Evolutionary conservation across 2,329 filamentous ascomycete species (phyloP).

Genomic region (Arthrinium puccinioides): DNA sequence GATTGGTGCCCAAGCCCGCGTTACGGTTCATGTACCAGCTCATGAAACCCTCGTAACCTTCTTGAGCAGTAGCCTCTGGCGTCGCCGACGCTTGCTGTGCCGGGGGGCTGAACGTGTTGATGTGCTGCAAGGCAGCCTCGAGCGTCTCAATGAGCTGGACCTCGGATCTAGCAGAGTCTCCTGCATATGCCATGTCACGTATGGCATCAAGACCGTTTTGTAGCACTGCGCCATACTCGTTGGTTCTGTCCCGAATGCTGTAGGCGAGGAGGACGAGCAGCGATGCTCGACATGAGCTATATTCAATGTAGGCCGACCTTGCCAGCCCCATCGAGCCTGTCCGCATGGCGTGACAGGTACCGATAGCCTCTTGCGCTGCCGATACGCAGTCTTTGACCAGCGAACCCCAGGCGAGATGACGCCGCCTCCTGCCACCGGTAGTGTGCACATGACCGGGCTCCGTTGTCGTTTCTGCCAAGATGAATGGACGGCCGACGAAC

Average conservation of each 20-base stretch:
- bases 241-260: not conserved
- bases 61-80: not conserved
- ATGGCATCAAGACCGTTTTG: not conserved
- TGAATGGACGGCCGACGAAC: conserved; percentile 46
- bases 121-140: conserved; percentile 2
- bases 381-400: conserved; percentile 46
- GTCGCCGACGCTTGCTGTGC: not conserved
- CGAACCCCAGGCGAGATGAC: conserved; percentile 14
- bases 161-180: not conserved
- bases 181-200: not conserved
- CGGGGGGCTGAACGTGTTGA: not conserved
- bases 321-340: conserved; percentile 42
- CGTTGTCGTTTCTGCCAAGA: conserved; percentile 28
- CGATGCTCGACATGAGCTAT: conserved; percentile 46
- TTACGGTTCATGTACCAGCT: not conserved
- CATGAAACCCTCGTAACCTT: conserved; percentile 1
- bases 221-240: not conserved
- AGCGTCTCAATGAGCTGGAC: conserved; percentile 1
- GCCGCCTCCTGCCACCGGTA: not conserved
- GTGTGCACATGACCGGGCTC: not conserved
- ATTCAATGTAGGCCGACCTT: conserved; percentile 48
- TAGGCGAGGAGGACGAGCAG: conserved; percentile 30
- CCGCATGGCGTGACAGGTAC: conserved; percentile 40
- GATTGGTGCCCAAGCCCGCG: not conserved
- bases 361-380: conserved; percentile 42